Evolutionary conservation across 2,329 filamentous ascomycete species (phyloP), one percentile per base, ranked within the genome.

Genomic region (Ceratocystis albifundus): DNA sequence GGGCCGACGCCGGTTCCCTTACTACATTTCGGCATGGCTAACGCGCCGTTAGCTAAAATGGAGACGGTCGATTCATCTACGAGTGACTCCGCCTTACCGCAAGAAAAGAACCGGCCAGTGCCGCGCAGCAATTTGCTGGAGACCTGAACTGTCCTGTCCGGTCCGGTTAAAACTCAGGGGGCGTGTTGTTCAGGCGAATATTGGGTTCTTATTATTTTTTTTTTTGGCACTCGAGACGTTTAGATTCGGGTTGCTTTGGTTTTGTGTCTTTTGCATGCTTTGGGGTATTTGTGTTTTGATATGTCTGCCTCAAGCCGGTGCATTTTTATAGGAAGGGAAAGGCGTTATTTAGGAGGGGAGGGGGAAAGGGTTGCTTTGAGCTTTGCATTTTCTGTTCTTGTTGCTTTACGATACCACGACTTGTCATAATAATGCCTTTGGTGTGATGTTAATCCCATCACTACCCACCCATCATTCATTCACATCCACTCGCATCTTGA

Each of bases 331-430:
- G 46, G 28, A 36, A 64, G 36, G 46, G 45, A 36, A 64, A 53
- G 46, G 45, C 46, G 32, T 64, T 64, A 6, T 59, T 59, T 59
- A 22, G 25, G 53, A 22, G 53, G 53, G 25, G 53, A 22, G 53
- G 53, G 0, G 10, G 53, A 25, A 15, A 12, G 8, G 15, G 15
- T 32, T 25, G 53, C 20, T 22, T 53, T 20, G 48, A 25, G 48
- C 20, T 15, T 25, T 20, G 59, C 45, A 22, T 57, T 53, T 53
- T 22, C 62, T 53, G n/a, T n/a, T 53, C 25, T 50, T 62, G 65
- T 20, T 30, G 46, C 53, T 64, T 66, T 57, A 66, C 62, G 65
- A 66, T 66, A 66, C 61, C 65, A 66, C 59, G 50, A 64, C 36
- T 57, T 36, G 32, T 48, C 30, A 48, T 12, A 17, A 48, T 12